phyloP scores from a whole-genome alignment of 805 yeast genomes.

The Metschnikowia similis region DNA sequence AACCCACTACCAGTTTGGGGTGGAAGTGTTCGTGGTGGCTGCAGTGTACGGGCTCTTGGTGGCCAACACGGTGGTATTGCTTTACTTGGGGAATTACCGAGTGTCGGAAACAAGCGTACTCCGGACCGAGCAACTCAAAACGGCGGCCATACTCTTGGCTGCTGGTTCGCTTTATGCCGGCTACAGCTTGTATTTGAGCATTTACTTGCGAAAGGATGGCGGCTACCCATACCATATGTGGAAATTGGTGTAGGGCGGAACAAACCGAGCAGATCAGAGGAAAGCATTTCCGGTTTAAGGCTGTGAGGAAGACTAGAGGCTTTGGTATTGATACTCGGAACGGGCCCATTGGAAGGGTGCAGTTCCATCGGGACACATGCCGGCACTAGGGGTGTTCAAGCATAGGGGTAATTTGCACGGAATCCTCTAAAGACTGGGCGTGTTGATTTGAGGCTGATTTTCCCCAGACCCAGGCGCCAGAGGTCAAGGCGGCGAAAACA shows the following conservation, averaged over 20 bases:
- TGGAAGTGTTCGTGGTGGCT: conserved; percentile 55
- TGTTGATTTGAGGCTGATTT: too few relatives aligned
- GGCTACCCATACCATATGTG: conserved; percentile 43
- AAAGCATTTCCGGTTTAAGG: too few relatives aligned
- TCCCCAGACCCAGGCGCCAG: too few relatives aligned
- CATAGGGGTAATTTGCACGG: too few relatives aligned
- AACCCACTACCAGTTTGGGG: conserved; percentile 63
- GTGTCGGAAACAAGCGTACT: conserved; percentile 19
- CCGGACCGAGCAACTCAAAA: conserved; percentile 15
- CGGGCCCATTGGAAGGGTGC: too few relatives aligned
- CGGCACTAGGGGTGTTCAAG: too few relatives aligned
- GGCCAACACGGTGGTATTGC: conserved; percentile 34
- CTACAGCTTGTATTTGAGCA: conserved; percentile 42
- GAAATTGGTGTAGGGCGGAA: conserved; percentile 23
- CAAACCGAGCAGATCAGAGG: neutral
- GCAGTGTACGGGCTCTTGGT: conserved; percentile 48
- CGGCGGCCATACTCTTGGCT: conserved; percentile 18
- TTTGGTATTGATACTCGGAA: too few relatives aligned
- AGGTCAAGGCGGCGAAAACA: too few relatives aligned
- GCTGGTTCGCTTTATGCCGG: conserved; percentile 30
- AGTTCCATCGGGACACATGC: too few relatives aligned
- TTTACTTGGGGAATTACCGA: conserved; percentile 32
- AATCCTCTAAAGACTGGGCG: too few relatives aligned
- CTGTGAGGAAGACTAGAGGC: neutral
- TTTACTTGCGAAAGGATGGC: conserved; percentile 43